These are phyloP conservation scores for Diaporthe destruens DNA, from an alignment of 2,329 filamentous ascomycete genomes.

Conservation along the genomic window DNA sequence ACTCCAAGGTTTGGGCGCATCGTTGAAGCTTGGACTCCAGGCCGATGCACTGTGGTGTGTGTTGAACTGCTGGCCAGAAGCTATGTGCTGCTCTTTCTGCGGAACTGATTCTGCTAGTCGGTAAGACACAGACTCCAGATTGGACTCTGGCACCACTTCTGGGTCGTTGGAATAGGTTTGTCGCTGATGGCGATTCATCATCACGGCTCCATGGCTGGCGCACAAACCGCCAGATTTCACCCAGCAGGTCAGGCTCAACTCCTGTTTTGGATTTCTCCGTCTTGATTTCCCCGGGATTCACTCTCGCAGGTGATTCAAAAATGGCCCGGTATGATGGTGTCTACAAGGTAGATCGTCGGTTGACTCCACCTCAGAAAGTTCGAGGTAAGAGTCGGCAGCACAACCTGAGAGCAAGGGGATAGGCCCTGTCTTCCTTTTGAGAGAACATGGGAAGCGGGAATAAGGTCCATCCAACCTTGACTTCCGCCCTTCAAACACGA, in stretches of 20 bases:
- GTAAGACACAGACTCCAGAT: neutral
- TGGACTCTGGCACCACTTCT: conserved; percentile 19
- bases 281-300: no score
- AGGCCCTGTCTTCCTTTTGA: neutral
- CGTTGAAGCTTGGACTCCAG: neutral
- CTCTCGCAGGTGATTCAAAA: neutral
- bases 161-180: conserved; percentile 3
- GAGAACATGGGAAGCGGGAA: neutral
- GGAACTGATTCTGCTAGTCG: neutral
- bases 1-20: neutral
- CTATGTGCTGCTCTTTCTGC: neutral
- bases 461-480: neutral
- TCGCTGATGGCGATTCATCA: neutral
- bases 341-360: neutral
- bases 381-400: neutral
- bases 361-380: neutral
- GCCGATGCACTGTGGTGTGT: neutral
- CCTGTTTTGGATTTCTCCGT: neutral
- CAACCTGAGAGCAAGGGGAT: neutral
- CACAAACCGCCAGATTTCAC: neutral
- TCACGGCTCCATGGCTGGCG: neutral
- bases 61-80: neutral
- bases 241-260: neutral
- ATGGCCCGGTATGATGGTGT: neutral
- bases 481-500: neutral